phyloP scores from a whole-genome alignment of 2,329 filamentous ascomycete genomes.

The Epichloe baconii region DNA sequence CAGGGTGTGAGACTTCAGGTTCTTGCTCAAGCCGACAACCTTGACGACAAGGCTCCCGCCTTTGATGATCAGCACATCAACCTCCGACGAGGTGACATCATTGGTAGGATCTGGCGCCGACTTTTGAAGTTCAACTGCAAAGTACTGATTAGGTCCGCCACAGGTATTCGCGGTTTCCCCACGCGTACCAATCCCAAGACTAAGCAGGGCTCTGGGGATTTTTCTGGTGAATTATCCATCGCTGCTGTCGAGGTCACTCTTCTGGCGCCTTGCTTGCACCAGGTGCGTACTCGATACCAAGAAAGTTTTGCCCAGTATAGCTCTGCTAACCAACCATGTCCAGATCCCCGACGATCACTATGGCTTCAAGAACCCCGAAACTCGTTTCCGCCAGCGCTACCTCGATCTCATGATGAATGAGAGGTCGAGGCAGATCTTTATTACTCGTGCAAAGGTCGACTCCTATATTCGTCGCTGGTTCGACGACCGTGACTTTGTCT shows the following conservation, averaged over 20 bases:
- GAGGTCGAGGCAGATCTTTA: constrained; percentile 66
- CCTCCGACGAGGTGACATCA: constrained; percentile 81
- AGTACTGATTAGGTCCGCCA: not conserved
- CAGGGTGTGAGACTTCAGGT: constrained; percentile 65
- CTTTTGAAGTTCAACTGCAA: not conserved
- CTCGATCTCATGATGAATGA: constrained; percentile 97
- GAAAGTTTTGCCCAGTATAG: not conserved
- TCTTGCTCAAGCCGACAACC: constrained; percentile 78
- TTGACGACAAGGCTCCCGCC: constrained; percentile 46
- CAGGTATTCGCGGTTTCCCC: constrained; percentile 17
- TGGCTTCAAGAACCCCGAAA: constrained; percentile 90
- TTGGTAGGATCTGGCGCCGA: constrained; percentile 37
- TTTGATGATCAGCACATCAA: constrained; percentile 86
- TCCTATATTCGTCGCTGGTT: constrained; percentile 82
- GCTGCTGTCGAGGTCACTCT: constrained; percentile 79
- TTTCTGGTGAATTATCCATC: constrained; percentile 73
- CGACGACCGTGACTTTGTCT: constrained; percentile 74
- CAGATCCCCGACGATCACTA: constrained; percentile 68
- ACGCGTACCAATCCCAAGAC: constrained; percentile 74
- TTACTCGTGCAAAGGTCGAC: constrained; percentile 77
- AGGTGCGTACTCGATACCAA: constrained; percentile 38
- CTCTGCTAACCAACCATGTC: not conserved
- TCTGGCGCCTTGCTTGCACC: constrained; percentile 78
- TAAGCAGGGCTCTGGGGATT: constrained; percentile 59
- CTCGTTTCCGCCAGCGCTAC: constrained; percentile 84